Base-by-base conservation (phyloP, 1,139 yeast species). In the Blastobotrys aristatus region DNA sequence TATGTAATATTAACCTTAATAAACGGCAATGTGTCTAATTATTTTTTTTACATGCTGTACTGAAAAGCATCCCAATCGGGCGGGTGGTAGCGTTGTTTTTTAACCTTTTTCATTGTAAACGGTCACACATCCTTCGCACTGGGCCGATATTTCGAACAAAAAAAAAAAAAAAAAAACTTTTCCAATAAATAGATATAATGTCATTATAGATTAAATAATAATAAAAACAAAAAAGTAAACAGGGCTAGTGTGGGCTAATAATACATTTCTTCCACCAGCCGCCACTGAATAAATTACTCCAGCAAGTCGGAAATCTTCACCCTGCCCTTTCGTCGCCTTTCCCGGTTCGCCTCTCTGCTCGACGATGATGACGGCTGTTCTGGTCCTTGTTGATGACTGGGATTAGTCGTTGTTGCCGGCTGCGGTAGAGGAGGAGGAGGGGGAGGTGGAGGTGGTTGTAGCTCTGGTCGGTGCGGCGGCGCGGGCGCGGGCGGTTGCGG, bases 301-400 rank as follows among this genome's bases (percentile, higher is more conserved):
- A 54, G 50, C n/a, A 54, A 50, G 35, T 54, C 57, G 14, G 71
- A 80, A 64, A 69, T 74, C 50, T 56, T 75, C 46, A 47, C 62
- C 43, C 60, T 59, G 18, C 55, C 44, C 41, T 33, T 33, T 29
- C 14, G 30, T 37, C 27, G 30, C 11, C 37, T 36, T 21, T 18
- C 21, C 35, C 20, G 8, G 22, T 39, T 39, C 22, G 13, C 34
- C 21, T 16, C 33, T 16, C 22, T 34, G 14, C n/a, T 22, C 18
- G 29, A 3, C 30, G 38, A 17, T 16, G 38, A 34, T 18, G 38
- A 8, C 38, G 8, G 27, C 26, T 6, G 8, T 35, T 3, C 24
- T 10, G 7, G 38, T 11, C 13, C 20, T 34, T 18, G 38, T 5
- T 17, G 38, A 5, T 4, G 34, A 34, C 8, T 18, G 17, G 21